Conservation (phyloP, 1,139 yeast genomes). For the Nakaseomyces nivariensis region DNA sequence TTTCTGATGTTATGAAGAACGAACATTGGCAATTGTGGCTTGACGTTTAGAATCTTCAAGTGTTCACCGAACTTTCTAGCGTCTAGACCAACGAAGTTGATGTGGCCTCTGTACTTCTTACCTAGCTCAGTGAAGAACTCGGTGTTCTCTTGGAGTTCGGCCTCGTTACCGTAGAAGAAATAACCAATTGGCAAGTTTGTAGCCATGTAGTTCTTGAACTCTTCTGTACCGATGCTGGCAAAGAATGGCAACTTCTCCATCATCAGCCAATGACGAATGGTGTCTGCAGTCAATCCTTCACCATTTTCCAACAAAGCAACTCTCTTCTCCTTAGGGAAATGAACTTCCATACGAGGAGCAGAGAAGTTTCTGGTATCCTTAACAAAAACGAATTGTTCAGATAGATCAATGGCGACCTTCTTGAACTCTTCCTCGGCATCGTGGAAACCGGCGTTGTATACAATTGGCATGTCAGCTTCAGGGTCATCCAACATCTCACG, state of each 20-base stretch:
- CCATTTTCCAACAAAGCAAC: neutral
- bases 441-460: slow-evolving; percentile 20
- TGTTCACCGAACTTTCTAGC: slow-evolving; percentile 75
- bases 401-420: slow-evolving; percentile 19
- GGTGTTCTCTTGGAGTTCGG: slow-evolving; percentile 50
- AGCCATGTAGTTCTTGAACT: slow-evolving; percentile 66
- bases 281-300: neutral
- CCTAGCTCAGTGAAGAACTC: slow-evolving; percentile 53
- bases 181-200: slow-evolving; percentile 75
- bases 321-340: slow-evolving; percentile 3
- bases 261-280: slow-evolving; percentile 7
- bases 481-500: slow-evolving; percentile 28
- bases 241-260: slow-evolving; percentile 56
- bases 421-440: slow-evolving; percentile 20
- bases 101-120: slow-evolving; percentile 63
- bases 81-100: slow-evolving; percentile 84
- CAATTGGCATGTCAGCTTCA: slow-evolving; percentile 11
- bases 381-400: slow-evolving; percentile 15
- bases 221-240: slow-evolving; percentile 79
- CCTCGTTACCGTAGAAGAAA: slow-evolving; percentile 66
- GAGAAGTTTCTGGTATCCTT: slow-evolving; percentile 5
- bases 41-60: slow-evolving; percentile 77
- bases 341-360: slow-evolving; percentile 6
- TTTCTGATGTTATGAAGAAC: slow-evolving; percentile 65
- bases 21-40: slow-evolving; percentile 79